Conservation (phyloP, 2,329 filamentous ascomycete genomes). For the Paraphaeosphaeria minitans region DNA sequence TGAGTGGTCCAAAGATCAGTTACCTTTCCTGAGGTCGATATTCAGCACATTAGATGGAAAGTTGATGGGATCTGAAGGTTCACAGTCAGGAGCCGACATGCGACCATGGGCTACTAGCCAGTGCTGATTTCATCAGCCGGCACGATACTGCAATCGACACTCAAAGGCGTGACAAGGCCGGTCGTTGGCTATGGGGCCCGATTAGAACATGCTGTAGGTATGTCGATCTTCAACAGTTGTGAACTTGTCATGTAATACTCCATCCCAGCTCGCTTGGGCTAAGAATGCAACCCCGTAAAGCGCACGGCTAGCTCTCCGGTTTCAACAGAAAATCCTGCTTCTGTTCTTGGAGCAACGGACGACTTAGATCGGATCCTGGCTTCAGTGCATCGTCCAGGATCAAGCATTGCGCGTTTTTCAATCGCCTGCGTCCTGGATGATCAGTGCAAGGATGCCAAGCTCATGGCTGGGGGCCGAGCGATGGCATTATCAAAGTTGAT, state of each 20-base stretch:
- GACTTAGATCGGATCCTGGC: not conserved
- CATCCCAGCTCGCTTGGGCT: not conserved
- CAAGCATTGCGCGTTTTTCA: not conserved
- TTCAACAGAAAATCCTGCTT: conserved; percentile 5
- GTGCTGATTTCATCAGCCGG: conserved; percentile 26
- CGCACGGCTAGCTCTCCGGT: conserved; percentile 3
- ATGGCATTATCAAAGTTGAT: conserved; percentile 3
- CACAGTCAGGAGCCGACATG: conserved; percentile 22
- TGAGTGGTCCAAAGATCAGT: conserved; percentile 21
- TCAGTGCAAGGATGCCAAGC: conserved; percentile 1
- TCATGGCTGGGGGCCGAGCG: conserved; percentile 2
- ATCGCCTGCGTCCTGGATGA: not conserved
- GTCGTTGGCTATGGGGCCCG: conserved; percentile 1
- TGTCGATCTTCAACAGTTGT: conserved; percentile 7
- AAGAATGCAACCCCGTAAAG: conserved; percentile 9
- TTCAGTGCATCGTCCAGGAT: not conserved
- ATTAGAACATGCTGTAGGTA: conserved; percentile 5
- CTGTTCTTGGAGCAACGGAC: not conserved
- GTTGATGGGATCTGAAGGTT: conserved; percentile 21
- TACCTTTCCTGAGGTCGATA: conserved; percentile 22
- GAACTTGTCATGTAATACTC: not conserved
- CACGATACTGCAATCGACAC: conserved; percentile 23
- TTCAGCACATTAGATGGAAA: conserved; percentile 28
- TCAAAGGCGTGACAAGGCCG: conserved; percentile 12
- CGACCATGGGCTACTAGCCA: conserved; percentile 18